Evolutionary conservation across 305 asterid genomes (phyloP), one percentile per base, ranked within the genome.

Genomic region (Fraxinus angustifolia): DNA sequence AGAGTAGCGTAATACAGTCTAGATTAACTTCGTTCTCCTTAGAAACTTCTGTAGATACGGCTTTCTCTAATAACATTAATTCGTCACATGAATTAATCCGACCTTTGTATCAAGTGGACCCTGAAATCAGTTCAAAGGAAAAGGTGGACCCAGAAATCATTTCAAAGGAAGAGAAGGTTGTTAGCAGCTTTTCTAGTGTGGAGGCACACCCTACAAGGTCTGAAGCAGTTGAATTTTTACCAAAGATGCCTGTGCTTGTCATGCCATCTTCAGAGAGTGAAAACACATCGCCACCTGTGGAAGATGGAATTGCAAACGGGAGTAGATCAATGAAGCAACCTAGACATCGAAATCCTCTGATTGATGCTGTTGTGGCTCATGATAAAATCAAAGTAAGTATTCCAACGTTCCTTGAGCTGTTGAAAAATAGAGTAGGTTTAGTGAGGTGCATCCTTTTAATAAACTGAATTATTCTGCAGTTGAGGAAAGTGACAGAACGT

Each of bases 311-410:
- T 79, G 65, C 78, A 80, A 88, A 88, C 40, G 93, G 84, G 40
- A 89, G 75, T 80, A 86, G 79, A 74, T 75, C 84, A 42, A 76
- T 53, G 86, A 91, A 92, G 88, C 86, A 89, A 26, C 94, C 92
- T 17, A 86, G 89, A 81, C 93, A 92, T 38, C 89, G 88, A 60
- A 90, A 85, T 90, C 96, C 98, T 85, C 90, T 93, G 31, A 80
- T 94, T 26, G 96, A 93, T 80, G 93, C 90, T 84, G 90, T 88
- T 78, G 88, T 90, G 85, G 91, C 93, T 73, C 97, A 86, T 80
- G 97, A 96, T 83, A 91, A 94, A 88, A 94, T 91, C 92, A 94
- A 93, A 88, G 99, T 94, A 87, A 83, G 93, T 86, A 77, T 71
- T 50, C 38, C 70, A 19, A 2, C 67, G 70, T 82, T 73, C 78